A percentile compares a stretch with the other conserved stretches of the same genome.
phyloP scores from a whole-genome alignment of 2,329 filamentous ascomycete species.

The Sodiomyces alkalinus region DNA sequence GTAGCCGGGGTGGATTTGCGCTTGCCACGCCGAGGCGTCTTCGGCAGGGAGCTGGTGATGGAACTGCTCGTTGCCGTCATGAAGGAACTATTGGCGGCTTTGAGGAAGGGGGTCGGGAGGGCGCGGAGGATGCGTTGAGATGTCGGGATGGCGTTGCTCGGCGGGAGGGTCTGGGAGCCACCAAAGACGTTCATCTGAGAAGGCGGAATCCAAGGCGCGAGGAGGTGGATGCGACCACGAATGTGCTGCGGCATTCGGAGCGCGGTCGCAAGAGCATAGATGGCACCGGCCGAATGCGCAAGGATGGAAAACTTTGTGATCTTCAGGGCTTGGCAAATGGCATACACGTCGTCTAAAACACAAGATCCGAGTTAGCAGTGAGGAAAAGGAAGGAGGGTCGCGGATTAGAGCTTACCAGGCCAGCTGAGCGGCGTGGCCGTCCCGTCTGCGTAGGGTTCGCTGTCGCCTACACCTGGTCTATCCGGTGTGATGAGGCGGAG shows the following conservation, averaged over 20 bases:
- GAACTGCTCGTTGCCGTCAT: conserved; percentile 84
- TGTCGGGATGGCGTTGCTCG: conserved; percentile 75
- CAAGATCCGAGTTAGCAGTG: conserved; percentile 12
- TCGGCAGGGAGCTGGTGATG: conserved; percentile 64
- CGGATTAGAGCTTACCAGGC: conserved; percentile 51
- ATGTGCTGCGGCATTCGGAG: conserved; percentile 94
- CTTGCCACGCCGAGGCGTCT: conserved; percentile 44
- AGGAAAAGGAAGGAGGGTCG: background rate
- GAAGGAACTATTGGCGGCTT: conserved; percentile 89
- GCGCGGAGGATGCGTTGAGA: conserved; percentile 83
- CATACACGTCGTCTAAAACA: conserved; percentile 59
- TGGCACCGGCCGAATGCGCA: conserved; percentile 92
- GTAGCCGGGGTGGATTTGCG: conserved; percentile 30
- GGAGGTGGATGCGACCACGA: conserved; percentile 79
- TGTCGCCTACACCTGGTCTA: conserved; percentile 84
- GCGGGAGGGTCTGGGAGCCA: conserved; percentile 56
- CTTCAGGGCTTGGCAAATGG: conserved; percentile 81
- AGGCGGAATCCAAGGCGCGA: conserved; percentile 94
- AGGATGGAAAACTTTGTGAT: conserved; percentile 94
- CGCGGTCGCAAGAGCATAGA: conserved; percentile 90
- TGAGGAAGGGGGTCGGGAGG: conserved; percentile 78
- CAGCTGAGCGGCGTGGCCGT: conserved; percentile 80
- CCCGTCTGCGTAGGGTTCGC: conserved; percentile 68
- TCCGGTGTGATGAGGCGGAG: conserved; percentile 87
- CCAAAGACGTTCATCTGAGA: conserved; percentile 78